Evolutionary conservation across 225 moss, liverwort and hornwort genomes (phyloP), one percentile per base, ranked within the genome.

Genomic region (Polytrichum formosum): DNA sequence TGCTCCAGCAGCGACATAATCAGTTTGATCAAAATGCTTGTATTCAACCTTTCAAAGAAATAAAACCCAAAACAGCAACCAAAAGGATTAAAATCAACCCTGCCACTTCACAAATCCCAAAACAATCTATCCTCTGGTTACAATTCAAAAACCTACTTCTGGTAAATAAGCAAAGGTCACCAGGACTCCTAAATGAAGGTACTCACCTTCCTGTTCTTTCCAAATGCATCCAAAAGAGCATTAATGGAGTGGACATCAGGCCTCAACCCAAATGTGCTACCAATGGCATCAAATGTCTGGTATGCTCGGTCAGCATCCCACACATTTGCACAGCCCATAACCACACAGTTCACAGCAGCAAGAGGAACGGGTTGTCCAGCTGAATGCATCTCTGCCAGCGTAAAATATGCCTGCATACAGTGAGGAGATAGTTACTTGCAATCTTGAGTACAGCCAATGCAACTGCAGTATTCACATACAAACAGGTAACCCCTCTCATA

Each of bases 281-380:
- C 91, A 66, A 96, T 88, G 29, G 91, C 82, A 76, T 96, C 90
- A 75, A 96, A 96, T 31, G 95, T 96, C 80, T 93, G 93, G 72
- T 96, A 96, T 67, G 95, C 91, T 60, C 95, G 91, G 73, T 81
- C 88, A 68, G 73, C 91, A 81, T 96, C 95, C 95, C 95, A 96
- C 55, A 85, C 76, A 67, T 89, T 91, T 58, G 95, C 81, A 73
- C 95, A 93, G 30, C 90, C 95, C 73, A 90, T 76, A 66, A 96
- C 76, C 64, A 96, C 81, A 69, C 93, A 92, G 73, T 96, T 96
- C 61, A 96, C 77, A n/a, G 93, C 95, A 8, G 91, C 83, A 60
- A 93, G 75, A 76, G 90, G 76, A 28, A 91, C 93, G 13, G 82
- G 64, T 58, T 83, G 78, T 30, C 88, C 91, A 68, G 67, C 69